Evolutionary conservation across 768 basidiomycete genomes (phyloP).

Genomic region (Glaciozyma martinii): DNA sequence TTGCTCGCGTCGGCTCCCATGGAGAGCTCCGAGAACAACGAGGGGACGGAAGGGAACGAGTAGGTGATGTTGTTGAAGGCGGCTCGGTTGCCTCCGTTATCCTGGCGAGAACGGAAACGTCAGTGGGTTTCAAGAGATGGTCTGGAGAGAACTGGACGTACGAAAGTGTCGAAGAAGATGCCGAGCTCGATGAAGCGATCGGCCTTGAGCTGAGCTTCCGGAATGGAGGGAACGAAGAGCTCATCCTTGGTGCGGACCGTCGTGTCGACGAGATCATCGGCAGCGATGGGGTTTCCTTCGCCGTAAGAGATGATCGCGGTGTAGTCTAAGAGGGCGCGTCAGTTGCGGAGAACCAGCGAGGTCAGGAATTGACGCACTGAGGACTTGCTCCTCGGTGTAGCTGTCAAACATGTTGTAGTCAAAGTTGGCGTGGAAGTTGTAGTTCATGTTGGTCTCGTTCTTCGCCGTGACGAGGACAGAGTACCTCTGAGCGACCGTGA

Average conservation of each 20-base stretch:
- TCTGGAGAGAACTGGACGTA: slow-evolving; percentile 18
- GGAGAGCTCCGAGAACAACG: slow-evolving; percentile 45
- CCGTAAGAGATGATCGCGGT: slow-evolving; percentile 77
- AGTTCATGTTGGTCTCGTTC: slow-evolving; percentile 76
- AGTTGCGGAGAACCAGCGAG: neutral
- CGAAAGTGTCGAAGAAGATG: slow-evolving; percentile 68
- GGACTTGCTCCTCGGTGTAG: slow-evolving; percentile 60
- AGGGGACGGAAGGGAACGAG: slow-evolving; percentile 8
- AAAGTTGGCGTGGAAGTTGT: slow-evolving; percentile 84
- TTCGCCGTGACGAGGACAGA: slow-evolving; percentile 84
- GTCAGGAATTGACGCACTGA: slow-evolving; percentile 46
- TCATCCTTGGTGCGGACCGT: slow-evolving; percentile 59
- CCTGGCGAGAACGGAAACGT: neutral
- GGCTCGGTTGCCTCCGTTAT: slow-evolving; percentile 69
- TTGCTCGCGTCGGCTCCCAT: slow-evolving; percentile 55
- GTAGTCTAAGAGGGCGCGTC: slow-evolving; percentile 42
- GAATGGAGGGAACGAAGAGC: slow-evolving; percentile 48
- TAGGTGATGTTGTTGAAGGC: slow-evolving; percentile 54
- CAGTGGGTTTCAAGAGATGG: neutral
- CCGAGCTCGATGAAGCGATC: slow-evolving; percentile 57
- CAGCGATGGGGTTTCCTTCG: slow-evolving; percentile 42
- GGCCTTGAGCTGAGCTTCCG: slow-evolving; percentile 46
- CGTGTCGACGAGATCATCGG: slow-evolving; percentile 33
- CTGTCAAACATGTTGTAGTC: slow-evolving; percentile 63
- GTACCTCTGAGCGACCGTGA: slow-evolving; percentile 86